These are phyloP conservation scores for Aotearoamyces nothofagi DNA, from an alignment of 2,329 filamentous ascomycete genomes.

Conservation along the genomic window DNA sequence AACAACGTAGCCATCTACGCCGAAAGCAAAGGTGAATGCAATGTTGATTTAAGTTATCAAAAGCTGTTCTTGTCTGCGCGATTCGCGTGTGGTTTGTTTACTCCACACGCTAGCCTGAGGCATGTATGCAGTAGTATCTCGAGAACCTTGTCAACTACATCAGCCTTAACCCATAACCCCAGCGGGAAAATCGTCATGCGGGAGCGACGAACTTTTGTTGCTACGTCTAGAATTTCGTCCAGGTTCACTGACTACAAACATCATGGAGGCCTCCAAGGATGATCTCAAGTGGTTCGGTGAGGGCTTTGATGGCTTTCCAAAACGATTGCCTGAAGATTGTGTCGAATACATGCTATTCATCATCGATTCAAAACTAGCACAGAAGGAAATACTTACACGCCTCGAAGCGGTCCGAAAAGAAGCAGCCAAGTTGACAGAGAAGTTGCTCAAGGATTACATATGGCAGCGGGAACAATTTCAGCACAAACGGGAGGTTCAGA, in stretches of 20 bases:
- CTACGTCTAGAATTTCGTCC: too few relatives aligned
- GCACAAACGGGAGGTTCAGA: conserved; percentile 45
- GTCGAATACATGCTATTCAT: conserved; percentile 75
- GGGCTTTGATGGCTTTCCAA: conserved; percentile 41
- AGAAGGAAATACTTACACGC: conserved; percentile 38
- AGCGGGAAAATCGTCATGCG: background rate
- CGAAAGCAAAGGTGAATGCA: conserved; percentile 1
- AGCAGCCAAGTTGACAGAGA: conserved; percentile 43
- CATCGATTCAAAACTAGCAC: conserved; percentile 39
- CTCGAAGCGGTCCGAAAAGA: conserved; percentile 61
- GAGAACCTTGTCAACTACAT: too few relatives aligned
- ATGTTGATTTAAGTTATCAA: too few relatives aligned
- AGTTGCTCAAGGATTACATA: conserved; percentile 70
- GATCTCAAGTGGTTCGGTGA: conserved; percentile 51
- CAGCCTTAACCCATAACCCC: too few relatives aligned
- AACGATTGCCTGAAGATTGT: conserved; percentile 63
- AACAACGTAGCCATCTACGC: background rate
- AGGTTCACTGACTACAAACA: conserved; percentile 3
- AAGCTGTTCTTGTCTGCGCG: too few relatives aligned
- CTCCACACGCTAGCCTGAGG: too few relatives aligned
- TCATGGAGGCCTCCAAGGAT: conserved; percentile 28
- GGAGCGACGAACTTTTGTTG: too few relatives aligned
- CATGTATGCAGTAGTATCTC: too few relatives aligned
- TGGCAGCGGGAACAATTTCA: conserved; percentile 82
- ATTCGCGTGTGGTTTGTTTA: too few relatives aligned